Conservation (phyloP, 768 basidiomycete genomes). For the Cystofilobasidium capitatum region DNA sequence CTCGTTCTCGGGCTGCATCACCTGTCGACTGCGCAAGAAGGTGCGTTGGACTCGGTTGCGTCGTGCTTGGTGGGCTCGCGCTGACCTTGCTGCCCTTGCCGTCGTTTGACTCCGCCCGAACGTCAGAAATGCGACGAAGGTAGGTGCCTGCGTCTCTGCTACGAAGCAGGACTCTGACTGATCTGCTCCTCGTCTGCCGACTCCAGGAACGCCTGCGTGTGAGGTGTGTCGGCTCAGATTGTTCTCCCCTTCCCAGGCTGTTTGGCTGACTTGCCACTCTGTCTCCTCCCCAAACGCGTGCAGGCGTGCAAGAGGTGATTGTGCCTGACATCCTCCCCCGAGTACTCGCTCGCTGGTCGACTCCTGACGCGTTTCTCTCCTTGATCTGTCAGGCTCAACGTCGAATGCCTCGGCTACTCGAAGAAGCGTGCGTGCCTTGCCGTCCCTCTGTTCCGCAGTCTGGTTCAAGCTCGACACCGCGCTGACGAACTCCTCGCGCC, state of each 20-base stretch:
- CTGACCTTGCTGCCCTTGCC: background rate
- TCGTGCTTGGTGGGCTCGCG: too few species aligned
- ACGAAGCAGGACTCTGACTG: too few species aligned
- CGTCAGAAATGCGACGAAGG: conserved; percentile 1
- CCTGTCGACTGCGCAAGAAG: background rate
- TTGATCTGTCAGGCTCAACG: background rate
- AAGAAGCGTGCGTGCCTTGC: background rate
- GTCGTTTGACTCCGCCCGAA: background rate
- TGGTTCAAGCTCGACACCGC: too few species aligned
- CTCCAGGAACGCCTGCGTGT: background rate
- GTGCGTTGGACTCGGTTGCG: background rate
- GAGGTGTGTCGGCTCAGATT: background rate
- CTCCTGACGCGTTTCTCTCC: background rate
- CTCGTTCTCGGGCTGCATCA: background rate
- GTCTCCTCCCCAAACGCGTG: background rate
- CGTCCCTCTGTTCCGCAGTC: too few species aligned
- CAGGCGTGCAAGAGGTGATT: background rate
- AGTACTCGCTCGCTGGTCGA: background rate
- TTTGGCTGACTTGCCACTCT: background rate
- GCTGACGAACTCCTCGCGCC: background rate
- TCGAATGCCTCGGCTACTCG: background rate
- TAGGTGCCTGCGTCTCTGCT: background rate
- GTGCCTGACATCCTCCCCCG: background rate
- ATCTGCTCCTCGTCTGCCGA: background rate
- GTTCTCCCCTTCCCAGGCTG: background rate